Conservation (phyloP, 768 basidiomycete species). For the Scleroderma bovista region DNA sequence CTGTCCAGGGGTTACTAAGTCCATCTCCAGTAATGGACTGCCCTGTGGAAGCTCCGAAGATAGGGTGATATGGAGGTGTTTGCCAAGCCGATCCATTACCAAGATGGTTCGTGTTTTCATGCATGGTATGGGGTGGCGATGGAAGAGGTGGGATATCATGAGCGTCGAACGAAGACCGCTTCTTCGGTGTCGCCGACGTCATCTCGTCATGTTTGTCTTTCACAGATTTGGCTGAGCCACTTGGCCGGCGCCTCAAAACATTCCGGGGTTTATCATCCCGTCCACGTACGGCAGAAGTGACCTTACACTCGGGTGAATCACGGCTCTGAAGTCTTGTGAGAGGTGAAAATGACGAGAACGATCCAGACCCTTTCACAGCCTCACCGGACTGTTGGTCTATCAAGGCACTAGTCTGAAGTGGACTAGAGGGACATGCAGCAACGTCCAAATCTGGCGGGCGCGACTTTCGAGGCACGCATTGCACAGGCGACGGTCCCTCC, state of each 20-base stretch:
- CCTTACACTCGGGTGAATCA: slow-evolving; percentile 5
- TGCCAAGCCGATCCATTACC: slow-evolving; percentile 13
- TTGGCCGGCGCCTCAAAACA: slow-evolving; percentile 28
- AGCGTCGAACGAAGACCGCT: slow-evolving; percentile 1
- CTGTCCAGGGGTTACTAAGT: slow-evolving; percentile 30
- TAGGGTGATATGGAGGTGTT: slow-evolving; percentile 55
- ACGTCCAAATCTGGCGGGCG: slow-evolving; percentile 20
- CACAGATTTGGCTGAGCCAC: slow-evolving; percentile 19
- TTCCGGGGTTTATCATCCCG: slow-evolving; percentile 22
- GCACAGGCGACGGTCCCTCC: slow-evolving; percentile 10
- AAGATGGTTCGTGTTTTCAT: neutral
- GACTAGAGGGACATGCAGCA: slow-evolving; percentile 6
- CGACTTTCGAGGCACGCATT: slow-evolving; percentile 10
- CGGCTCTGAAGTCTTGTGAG: slow-evolving; percentile 12
- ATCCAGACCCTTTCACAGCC: slow-evolving; percentile 1
- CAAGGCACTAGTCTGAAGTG: slow-evolving; percentile 1
- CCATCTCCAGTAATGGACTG: slow-evolving; percentile 41
- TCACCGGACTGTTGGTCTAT: slow-evolving; percentile 17
- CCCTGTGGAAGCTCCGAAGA: slow-evolving; percentile 45
- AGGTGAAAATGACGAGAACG: neutral
- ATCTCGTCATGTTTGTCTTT: slow-evolving; percentile 10
- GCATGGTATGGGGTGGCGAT: neutral
- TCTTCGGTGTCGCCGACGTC: neutral
- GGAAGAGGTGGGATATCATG: neutral
- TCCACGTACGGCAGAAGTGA: neutral